Evolutionary conservation across 148 eudicot genomes (phyloP), one percentile per base, ranked within the genome.

Genomic region (Persicaria maculosa): DNA sequence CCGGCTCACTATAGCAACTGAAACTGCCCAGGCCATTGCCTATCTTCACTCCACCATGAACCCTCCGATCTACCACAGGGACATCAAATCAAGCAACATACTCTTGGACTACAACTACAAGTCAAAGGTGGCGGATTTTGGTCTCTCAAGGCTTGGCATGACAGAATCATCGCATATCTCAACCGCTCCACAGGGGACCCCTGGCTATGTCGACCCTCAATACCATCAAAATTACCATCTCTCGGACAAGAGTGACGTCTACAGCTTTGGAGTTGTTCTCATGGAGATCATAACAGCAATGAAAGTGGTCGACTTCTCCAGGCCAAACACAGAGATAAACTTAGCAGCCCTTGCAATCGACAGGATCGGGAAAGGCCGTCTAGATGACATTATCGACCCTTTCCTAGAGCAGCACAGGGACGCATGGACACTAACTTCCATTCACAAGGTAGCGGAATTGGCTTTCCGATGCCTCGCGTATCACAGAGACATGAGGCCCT

Each of bases 151-250:
- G 72, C 84, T 86, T 5, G 97, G 97, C 47, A 86, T 89, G 85
- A 78, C 61, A 20, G 97, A 91, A 58, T 77, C 82, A 52, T 91
- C 97, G 11, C 93, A 89, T 73, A 82, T 91, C 72, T 91, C 93
- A 8, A 91, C 97, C 15, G 97, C 93, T 19, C 97, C 97, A 31
- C 97, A 91, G 52, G 97, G 97, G 47, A 91, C 97, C 7, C 97
- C 97, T 0, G 97, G 97, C 67, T 91, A 91, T 45, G 88, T 91
- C 7, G 97, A 91, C 75, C 97, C 97, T 73, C 91, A 91, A 44
- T 91, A 91, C 77, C 93, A 91, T 76, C 93, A 88, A 72, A 89
- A 88, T 77, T 91, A 79, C 82, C 93, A 91, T 82, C 86, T 91
- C 16, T 91, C 97, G 19, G 93, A 91, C 76, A 91, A 87, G 76